Conservation (phyloP, 345 rosid species). For the Eucalyptus regnans region DNA sequence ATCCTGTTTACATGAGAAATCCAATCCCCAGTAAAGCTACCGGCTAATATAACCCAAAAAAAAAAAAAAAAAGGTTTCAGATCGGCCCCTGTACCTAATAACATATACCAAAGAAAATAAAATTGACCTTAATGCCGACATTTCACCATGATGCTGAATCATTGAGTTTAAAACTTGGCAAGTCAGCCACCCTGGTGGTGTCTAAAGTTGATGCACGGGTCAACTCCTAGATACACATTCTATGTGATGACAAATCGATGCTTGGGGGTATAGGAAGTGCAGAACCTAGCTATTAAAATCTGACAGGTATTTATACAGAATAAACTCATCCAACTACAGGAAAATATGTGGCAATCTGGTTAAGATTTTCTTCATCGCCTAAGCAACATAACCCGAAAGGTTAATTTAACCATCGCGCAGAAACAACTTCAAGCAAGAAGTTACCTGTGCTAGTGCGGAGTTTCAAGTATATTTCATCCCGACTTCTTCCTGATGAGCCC, state of each 20-base stretch:
- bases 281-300: not conserved
- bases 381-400: not conserved
- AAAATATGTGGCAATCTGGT: not conserved
- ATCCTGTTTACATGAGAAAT: not conserved
- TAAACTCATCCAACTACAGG: not conserved
- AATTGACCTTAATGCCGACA: not conserved
- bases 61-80: not conserved
- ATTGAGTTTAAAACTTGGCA: not conserved
- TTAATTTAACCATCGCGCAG: not conserved
- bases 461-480: conserved; percentile 82
- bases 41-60: not conserved
- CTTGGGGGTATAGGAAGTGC: not conserved
- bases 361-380: not conserved
- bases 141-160: not conserved
- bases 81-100: not conserved
- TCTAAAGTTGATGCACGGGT: not conserved
- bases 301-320: not conserved
- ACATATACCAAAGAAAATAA: not conserved
- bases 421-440: not conserved
- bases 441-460: conserved; percentile 93
- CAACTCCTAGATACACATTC: not conserved
- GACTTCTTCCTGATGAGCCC: conserved; percentile 58
- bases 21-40: not conserved
- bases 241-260: not conserved
- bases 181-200: not conserved